Evolutionary conservation across 2,329 filamentous ascomycete species (phyloP).

Genomic region (Fusarium avenaceum): DNA sequence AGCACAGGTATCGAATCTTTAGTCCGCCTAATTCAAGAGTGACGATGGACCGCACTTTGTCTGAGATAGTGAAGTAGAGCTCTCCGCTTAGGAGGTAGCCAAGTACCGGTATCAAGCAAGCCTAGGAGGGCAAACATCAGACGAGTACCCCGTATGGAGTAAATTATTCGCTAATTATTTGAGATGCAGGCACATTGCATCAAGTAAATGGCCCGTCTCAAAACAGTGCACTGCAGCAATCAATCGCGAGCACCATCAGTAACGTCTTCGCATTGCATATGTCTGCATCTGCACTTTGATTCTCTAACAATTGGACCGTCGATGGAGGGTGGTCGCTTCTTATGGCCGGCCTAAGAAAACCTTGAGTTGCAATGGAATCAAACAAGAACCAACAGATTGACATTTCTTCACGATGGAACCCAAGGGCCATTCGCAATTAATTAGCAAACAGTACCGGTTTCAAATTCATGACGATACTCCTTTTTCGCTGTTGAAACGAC

Average conservation of each 20-base stretch:
- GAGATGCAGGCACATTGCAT: not conserved
- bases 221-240: conserved; percentile 1
- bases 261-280: conserved; percentile 15
- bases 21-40: not conserved
- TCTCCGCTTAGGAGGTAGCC: conserved; percentile 22
- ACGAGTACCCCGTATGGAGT: too few relatives aligned
- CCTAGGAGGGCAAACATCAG: not conserved
- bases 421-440: too few relatives aligned
- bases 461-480: too few relatives aligned
- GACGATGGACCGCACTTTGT: conserved; percentile 21
- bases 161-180: not conserved
- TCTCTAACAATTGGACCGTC: conserved; percentile 4
- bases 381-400: conserved; percentile 29
- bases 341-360: conserved; percentile 18
- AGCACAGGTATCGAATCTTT: conserved; percentile 10
- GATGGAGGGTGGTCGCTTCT: conserved; percentile 3
- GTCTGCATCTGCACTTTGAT: conserved; percentile 8
- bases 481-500: too few relatives aligned
- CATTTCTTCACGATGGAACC: conserved; percentile 1
- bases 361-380: conserved; percentile 7
- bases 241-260: conserved; percentile 22
- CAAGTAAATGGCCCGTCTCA: too few relatives aligned
- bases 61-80: conserved; percentile 8
- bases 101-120: not conserved
- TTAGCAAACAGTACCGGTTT: too few relatives aligned